Conservation (phyloP, 495 filamentous ascomycete species). For the Xylaria cubensis region DNA sequence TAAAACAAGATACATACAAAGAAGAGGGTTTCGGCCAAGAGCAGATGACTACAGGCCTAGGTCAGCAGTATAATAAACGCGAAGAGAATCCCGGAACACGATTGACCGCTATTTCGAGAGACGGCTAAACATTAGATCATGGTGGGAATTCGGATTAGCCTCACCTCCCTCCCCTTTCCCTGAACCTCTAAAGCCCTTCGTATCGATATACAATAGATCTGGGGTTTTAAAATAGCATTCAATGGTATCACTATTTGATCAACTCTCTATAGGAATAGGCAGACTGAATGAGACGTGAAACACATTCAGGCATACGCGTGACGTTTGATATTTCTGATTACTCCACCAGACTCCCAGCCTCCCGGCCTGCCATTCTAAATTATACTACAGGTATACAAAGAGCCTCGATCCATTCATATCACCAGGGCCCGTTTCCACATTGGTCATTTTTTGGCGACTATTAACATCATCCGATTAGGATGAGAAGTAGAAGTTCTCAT, state of each 20-base stretch:
- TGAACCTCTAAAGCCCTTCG: too few relatives aligned
- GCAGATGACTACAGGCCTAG: neutral
- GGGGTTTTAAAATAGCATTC: too few relatives aligned
- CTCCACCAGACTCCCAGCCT: slow-evolving; percentile 33
- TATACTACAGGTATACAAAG: slow-evolving; percentile 36
- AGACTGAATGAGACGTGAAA: slow-evolving; percentile 17
- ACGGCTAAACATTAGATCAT: neutral
- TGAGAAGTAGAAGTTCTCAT: slow-evolving; percentile 89
- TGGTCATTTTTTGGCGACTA: slow-evolving; percentile 8
- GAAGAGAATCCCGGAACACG: neutral
- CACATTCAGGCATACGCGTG: slow-evolving; percentile 17
- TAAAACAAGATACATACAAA: neutral
- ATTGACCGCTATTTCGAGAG: neutral
- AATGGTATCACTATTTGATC: neutral
- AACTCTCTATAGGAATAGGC: slow-evolving; percentile 9
- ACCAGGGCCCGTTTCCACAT: neutral
- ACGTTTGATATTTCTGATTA: slow-evolving; percentile 27
- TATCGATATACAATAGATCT: neutral
- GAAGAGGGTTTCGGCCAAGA: neutral
- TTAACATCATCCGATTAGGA: slow-evolving; percentile 26
- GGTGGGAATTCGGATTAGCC: neutral
- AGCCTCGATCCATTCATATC: slow-evolving; percentile 17
- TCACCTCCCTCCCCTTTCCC: neutral
- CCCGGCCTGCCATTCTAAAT: slow-evolving; percentile 36
- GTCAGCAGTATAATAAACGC: neutral